Base-by-base conservation (phyloP, 768 basidiomycete species). In the Mycena latifolia region DNA sequence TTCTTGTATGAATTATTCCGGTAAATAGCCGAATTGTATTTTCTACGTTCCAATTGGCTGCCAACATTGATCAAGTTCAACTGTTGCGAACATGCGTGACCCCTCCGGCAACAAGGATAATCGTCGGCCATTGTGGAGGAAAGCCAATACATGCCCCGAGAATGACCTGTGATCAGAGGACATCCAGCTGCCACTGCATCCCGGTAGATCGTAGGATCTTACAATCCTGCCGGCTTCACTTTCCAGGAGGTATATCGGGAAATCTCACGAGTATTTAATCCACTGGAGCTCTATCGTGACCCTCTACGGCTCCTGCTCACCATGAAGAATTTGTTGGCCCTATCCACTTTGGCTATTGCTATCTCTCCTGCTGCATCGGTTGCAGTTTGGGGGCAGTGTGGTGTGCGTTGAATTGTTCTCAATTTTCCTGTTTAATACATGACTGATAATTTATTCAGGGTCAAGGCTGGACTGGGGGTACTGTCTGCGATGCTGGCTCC, bases 311-410 rank as follows among this genome's bases (percentile, higher is more conserved):
- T 39, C 31, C 46, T 29, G 25, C 25, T 25, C 41, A 18, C 24
- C 33, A 70, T 70, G 69, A 66, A 66, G 55, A 39, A 33, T 58
- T 35, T 80, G 18, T 65, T 76, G 61, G 69, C 76, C 22, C 71
- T 80, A 48, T 73, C 79, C 20, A 73, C 78, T 57, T 62, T 67
- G 55, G 66, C 66, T 7, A 47, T 82, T 53, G 77, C 80, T 22
- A 59, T 79, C 45, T 70, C 74, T 31, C 73, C 75, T 10, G 79
- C 72, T 56, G 63, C 73, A 11, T 74, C 77, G 9, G 81, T 83
- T 43, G 69, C 82, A 31, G 80, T 83, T 61, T 88, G 77, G 73
- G 85, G 85, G 7, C 86, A 88, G 73, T 88, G 86, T 73, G 86
- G 85, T 37, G 82, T 82, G 72, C n/a, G 77, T 70, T 41, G 37